Conservation (phyloP, 2,329 filamentous ascomycete genomes). For the Volutella citrinella region DNA sequence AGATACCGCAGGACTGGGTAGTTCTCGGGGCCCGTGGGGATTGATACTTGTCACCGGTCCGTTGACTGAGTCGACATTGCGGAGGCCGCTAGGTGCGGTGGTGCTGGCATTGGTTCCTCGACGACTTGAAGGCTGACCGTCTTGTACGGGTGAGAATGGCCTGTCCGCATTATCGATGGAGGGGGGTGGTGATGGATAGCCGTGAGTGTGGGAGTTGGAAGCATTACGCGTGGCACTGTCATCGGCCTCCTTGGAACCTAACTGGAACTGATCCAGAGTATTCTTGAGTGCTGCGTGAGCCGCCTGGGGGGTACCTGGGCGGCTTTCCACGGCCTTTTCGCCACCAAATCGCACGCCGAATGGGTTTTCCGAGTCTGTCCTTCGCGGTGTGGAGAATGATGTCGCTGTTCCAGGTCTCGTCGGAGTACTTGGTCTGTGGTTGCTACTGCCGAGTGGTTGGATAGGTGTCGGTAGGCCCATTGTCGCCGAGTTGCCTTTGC, state of each 20-base stretch:
- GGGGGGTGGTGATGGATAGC: conserved; percentile 37
- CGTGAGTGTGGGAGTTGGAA: conserved; percentile 13
- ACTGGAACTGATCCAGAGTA: conserved; percentile 39
- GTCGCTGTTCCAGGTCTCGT: conserved; percentile 33
- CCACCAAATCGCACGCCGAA: conserved; percentile 44
- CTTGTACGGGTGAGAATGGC: conserved; percentile 18
- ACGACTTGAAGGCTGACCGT: conserved; percentile 15
- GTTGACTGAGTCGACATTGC: conserved; percentile 25
- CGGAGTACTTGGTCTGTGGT: conserved; percentile 23
- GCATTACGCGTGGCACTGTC: conserved; percentile 8
- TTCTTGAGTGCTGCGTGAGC: conserved; percentile 32
- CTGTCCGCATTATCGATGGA: conserved; percentile 32
- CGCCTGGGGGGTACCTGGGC: conserved; percentile 21
- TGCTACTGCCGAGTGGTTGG: no score
- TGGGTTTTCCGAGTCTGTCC: conserved; percentile 43
- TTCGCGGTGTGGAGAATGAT: no score
- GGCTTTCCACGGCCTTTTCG: conserved; percentile 25
- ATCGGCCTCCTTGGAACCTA: conserved; percentile 28
- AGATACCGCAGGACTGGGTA: conserved; percentile 43
- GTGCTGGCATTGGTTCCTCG: no score
- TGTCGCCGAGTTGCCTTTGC: conserved; percentile 34
- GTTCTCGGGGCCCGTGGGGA: conserved; percentile 29
- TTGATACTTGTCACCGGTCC: no score
- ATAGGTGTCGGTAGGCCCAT: conserved; percentile 31
- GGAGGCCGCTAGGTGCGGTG: conserved; percentile 22